A percentile compares a stretch with the other conserved stretches of the same genome.
Evolutionary conservation across 345 rosid species (phyloP).

Genomic region (Firmiana major): DNA sequence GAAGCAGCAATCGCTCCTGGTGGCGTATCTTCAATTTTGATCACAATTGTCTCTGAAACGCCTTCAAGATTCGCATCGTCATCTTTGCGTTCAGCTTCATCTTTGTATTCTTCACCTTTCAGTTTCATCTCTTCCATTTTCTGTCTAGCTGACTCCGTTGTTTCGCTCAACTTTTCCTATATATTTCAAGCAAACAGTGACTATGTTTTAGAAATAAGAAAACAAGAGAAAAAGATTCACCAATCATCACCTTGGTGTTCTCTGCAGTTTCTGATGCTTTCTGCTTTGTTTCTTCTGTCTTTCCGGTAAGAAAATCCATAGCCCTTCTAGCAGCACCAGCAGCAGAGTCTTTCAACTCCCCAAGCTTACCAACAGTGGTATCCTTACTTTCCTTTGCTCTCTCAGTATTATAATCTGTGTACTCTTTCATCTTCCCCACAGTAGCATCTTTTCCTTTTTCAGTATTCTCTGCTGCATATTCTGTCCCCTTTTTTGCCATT

Average conservation of each 20-base stretch:
- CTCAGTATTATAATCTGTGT: background rate
- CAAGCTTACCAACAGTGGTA: conserved; percentile 28
- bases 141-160: conserved; percentile 43
- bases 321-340: conserved; percentile 57
- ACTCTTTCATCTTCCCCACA: background rate
- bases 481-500: conserved; percentile 25
- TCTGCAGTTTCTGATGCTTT: background rate
- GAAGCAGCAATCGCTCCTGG: conserved; percentile 23
- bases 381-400: conserved; percentile 37
- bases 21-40: conserved; percentile 16
- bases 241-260: background rate
- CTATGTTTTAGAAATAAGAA: background rate
- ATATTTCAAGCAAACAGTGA: background rate
- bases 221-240: background rate
- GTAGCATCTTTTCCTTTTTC: conserved; percentile 27
- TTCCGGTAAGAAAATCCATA: conserved; percentile 25
- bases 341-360: conserved; percentile 45
- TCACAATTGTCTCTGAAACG: conserved; percentile 4
- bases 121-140: conserved; percentile 55
- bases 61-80: conserved; percentile 28
- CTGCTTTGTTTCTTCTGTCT: conserved; percentile 5
- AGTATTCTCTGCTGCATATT: conserved; percentile 25
- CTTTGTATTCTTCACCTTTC: conserved; percentile 27
- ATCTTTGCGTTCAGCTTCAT: conserved; percentile 30
- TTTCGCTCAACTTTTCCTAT: conserved; percentile 37